Base-by-base conservation (phyloP, 148 eudicot species). In the Rhododendron ferrugineum region DNA sequence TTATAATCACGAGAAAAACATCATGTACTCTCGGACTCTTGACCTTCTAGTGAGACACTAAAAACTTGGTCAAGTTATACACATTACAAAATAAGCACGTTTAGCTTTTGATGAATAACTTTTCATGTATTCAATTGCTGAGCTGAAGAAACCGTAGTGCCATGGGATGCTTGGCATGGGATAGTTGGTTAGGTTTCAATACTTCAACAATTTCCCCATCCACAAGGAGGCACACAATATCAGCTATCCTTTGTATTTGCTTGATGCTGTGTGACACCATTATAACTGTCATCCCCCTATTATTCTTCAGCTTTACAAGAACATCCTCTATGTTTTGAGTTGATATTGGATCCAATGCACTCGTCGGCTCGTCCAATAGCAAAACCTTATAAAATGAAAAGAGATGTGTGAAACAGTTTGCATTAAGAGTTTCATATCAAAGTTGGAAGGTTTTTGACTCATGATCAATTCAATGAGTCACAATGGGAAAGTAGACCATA, bases 211-310 rank as follows among this genome's bases (percentile, higher is more conserved):
- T 73, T 83, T 89, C 90, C 0, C 92, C 92, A 44, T 88, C 46
- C 16, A 89, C 91, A 4, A 89, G 87, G 49, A 89, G 91, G 80
- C 79, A 84, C 46, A 87, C 91, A 4, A 85, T 80, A 86, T 90
- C 92, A 47, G 94, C 92, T 73, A 92, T 86, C 87, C 92, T 92
- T 84, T 92, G 91, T 84, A 92, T 90, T 81, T 92, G 94, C 60
- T 90, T 90, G 77, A 92, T 92, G 90, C 94, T 92, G 74, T 90
- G 92, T 23, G 94, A 92, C 8, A 92, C 92, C 85, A 90, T 84
- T 15, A 88, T 72, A 11, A 85, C 85, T 0, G 93, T 91, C 91
- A 91, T 85, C 20, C 89, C 92, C 30, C 64, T 82, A 18, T 15
- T 89, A 2, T 84, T 90, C 87, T 88, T 90, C 66, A 90, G 85